Evolutionary conservation across 1,284 basidiomycete species (phyloP), one percentile per base, ranked within the genome.

Genomic region (Sphaerobolus stellatus): DNA sequence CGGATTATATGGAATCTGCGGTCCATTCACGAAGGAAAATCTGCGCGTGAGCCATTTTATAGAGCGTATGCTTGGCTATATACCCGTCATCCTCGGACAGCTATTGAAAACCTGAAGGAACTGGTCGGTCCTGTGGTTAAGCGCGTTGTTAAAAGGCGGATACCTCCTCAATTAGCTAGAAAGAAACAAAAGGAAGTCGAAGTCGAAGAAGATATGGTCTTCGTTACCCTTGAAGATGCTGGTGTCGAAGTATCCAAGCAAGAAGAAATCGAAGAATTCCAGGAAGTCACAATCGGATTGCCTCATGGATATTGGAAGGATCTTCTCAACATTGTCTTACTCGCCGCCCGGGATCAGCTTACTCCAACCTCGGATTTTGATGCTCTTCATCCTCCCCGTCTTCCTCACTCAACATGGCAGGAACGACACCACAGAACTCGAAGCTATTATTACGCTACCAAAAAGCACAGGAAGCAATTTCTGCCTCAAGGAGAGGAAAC

Each of bases 271-370:
- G n/a, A n/a, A 48, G n/a, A n/a, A n/a, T n/a, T n/a, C n/a, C n/a
- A n/a, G n/a, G n/a, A n/a, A n/a, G n/a, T n/a, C n/a, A n/a, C 56
- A 22, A 13, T 48, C 7, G 52, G 55, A 8, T 61, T 65, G 6
- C 59, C 80, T 2, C 83, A 86, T 54, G 85, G 84, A 0, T 86
- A 82, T 61, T 86, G 82, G 81, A 87, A 86, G 65, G 84, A 86
- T 58, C 70, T 86, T 20, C 74, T 86, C 44, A 84, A 86, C 52
- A 79, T 87, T 49, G 68, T 86, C 11, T 74, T 76, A 4, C 71
- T 87, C 34, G 81, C 80, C 2, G 73, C 77, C 0, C 62, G 74
- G 9, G 76, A 75, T 56, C 68, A 84, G 56, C 73, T 86, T 30
- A 53, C 57, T 18, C 61, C 66, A 45, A 58, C 28, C 50, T 62